phyloP scores from a whole-genome alignment of 129 eudicot genomes.

The Ambrosia artemisiifolia region DNA sequence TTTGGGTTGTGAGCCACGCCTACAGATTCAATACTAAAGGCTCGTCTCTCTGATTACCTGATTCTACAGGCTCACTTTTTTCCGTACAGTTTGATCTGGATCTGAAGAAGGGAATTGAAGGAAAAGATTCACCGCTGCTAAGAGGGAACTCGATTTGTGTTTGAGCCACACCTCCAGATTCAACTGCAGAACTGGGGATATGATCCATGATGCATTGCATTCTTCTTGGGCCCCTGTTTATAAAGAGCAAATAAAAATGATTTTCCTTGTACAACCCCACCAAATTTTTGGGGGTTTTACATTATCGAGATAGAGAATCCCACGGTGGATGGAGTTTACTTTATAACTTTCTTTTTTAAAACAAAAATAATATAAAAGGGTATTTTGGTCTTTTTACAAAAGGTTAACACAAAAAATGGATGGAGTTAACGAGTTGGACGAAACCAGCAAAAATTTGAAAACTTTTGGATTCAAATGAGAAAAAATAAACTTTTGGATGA shows the following conservation, averaged over 20 bases:
- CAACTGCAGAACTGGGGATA: constrained; percentile 61
- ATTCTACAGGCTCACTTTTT: constrained; percentile 32
- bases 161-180: constrained; percentile 78
- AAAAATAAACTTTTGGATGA: too few relatives aligned
- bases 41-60: constrained; percentile 32
- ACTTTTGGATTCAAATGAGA: too few relatives aligned
- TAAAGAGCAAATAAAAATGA: not conserved
- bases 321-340: too few relatives aligned
- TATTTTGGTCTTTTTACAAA: too few relatives aligned
- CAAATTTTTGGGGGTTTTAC: too few relatives aligned
- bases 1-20: too few relatives aligned
- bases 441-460: too few relatives aligned
- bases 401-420: too few relatives aligned
- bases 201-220: constrained; percentile 83
- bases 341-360: too few relatives aligned
- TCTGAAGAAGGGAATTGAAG: constrained; percentile 45
- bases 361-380: too few relatives aligned
- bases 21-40: constrained; percentile 59
- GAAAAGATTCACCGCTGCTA: constrained; percentile 40
- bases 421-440: too few relatives aligned
- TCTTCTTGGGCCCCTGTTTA: constrained; percentile 89
- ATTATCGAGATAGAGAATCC: too few relatives aligned
- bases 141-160: constrained; percentile 62
- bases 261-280: not conserved
- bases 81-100: constrained; percentile 47